These are phyloP conservation scores for Silene vulgaris DNA, from an alignment of 179 eudicot species.

Conservation along the genomic window DNA sequence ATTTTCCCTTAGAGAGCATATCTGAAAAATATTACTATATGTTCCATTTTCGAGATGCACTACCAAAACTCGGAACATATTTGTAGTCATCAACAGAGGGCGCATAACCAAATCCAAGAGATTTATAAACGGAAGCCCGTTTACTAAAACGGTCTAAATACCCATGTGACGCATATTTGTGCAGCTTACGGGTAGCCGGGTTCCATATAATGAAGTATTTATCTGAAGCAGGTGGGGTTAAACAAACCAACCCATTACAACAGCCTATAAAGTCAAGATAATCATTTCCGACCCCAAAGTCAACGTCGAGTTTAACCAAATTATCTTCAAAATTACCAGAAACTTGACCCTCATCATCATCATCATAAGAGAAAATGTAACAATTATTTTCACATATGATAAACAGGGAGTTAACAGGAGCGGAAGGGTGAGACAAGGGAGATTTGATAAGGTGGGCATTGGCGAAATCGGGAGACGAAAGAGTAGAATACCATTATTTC, in stretches of 20 bases:
- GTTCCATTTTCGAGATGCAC: not conserved
- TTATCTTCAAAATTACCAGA: not conserved
- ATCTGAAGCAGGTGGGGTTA: not conserved
- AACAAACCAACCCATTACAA: slow-evolving; percentile 21
- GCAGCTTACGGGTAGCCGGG: too few species aligned
- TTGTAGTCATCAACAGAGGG: too few species aligned
- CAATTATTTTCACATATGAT: not conserved
- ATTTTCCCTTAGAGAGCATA: too few species aligned
- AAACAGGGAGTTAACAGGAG: not conserved
- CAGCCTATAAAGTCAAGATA: not conserved
- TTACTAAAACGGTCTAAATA: not conserved
- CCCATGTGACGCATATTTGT: not conserved
- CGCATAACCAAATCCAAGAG: not conserved
- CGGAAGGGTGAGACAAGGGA: not conserved
- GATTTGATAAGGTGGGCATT: not conserved
- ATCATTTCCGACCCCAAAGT: not conserved
- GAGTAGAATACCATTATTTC: slow-evolving; percentile 18
- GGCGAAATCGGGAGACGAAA: slow-evolving; percentile 13
- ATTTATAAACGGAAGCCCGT: not conserved
- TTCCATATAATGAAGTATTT: slow-evolving; percentile 7
- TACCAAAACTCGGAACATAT: not conserved
- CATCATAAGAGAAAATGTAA: not conserved
- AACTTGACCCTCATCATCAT: too few species aligned
- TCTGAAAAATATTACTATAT: not conserved
- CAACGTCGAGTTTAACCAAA: not conserved